Evolutionary conservation across 805 yeast species (phyloP), one percentile per base, ranked within the genome.

Genomic region (Sporopachydermia lactativora): DNA sequence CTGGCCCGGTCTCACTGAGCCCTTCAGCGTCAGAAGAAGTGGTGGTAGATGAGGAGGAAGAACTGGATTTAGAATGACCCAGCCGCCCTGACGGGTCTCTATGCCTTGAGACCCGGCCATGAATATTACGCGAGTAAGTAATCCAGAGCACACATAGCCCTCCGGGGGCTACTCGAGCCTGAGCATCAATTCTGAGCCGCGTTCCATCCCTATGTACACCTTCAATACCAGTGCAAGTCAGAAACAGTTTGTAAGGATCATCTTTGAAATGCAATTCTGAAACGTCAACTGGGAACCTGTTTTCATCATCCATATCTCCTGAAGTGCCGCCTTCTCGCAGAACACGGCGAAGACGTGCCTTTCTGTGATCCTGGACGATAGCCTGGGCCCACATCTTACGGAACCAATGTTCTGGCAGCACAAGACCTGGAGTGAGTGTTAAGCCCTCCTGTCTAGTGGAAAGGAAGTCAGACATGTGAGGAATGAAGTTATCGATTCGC

Each of bases 351-450:
- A 24, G n/a, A 24, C 31, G 31, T 8, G 31, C 8, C n/a, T 24
- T n/a, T n/a, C 31, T 8, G n/a, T 24, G 8, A 24, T 24, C 31
- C 31, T 24, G 8, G n/a, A 24, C 43, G 43, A 45, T 43, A 44
- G 61, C 47, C 41, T 68, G 63, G 1, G 81, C 77, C 42, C 68
- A 65, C 41, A 75, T 66, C 47, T 77, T 76, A 46, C 96, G 70
- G 61, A 89, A 86, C 54, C 81, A 80, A 58, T 86, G 96, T 57
- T 88, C 97, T 0, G 96, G 94, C 8, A 88, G 61, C 0, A 88
- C 95, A 39, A 83, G 59, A 1, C 96, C 96, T 0, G 80, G 73
- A 19, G 59, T 46, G 13, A 66, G 52, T 42, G 54, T 58, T 45
- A 71, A 45, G 15, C 59, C 51, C 19, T 67, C 61, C 4, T 39